phyloP scores from a whole-genome alignment of 805 yeast species.

The Isabelozyma rhagii region DNA sequence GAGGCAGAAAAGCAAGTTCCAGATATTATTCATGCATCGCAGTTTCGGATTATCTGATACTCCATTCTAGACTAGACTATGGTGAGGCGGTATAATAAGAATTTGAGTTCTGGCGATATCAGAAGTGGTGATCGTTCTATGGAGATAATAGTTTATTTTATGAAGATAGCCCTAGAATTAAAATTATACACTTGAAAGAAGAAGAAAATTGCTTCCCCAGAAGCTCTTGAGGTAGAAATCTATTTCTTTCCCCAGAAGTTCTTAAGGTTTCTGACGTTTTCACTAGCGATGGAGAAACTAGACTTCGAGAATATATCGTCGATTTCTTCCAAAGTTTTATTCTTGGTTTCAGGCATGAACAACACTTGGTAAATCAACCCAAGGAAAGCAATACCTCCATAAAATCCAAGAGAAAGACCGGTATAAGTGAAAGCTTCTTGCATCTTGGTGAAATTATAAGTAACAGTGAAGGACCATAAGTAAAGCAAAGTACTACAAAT shows the following conservation, averaged over 20 bases:
- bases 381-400: conserved; percentile 61
- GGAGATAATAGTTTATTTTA: not conserved
- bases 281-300: conserved; percentile 34
- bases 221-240: too few relatives aligned
- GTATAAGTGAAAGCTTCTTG: conserved; percentile 54
- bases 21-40: too few relatives aligned
- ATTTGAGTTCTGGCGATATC: too few relatives aligned
- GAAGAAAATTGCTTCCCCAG: too few relatives aligned
- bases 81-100: too few relatives aligned
- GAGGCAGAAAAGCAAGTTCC: too few relatives aligned
- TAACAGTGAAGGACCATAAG: conserved; percentile 61
- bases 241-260: conserved; percentile 8
- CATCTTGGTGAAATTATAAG: conserved; percentile 62
- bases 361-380: conserved; percentile 52
- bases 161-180: not conserved
- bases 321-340: conserved; percentile 67
- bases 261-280: conserved; percentile 24
- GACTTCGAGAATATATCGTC: conserved; percentile 58
- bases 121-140: not conserved
- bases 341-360: conserved; percentile 72
- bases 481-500: conserved; percentile 53
- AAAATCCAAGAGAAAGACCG: conserved; percentile 63
- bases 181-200: not conserved
- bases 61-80: too few relatives aligned
- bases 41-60: too few relatives aligned